Evolutionary conservation across 1,284 basidiomycete species (phyloP).

Genomic region (Moniliophthora roreri): DNA sequence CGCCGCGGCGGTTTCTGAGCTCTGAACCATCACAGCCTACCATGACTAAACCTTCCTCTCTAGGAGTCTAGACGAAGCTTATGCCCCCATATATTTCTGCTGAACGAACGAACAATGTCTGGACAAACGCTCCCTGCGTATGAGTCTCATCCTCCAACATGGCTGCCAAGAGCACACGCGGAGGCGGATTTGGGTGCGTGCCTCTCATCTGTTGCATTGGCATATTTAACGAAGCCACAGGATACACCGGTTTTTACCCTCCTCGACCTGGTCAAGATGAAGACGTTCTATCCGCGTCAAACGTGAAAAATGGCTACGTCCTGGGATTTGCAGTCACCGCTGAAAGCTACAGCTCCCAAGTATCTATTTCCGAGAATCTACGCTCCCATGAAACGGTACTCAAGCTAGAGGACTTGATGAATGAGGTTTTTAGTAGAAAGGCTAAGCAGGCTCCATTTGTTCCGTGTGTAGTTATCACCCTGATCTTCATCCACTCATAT

Average conservation of each 20-base stretch:
- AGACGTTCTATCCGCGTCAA: conserved; percentile 75
- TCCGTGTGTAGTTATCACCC: conserved; percentile 48
- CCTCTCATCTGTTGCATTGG: conserved; percentile 9
- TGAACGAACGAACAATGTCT: conserved; percentile 36
- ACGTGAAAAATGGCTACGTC: conserved; percentile 79
- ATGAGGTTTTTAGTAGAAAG: conserved; percentile 72
- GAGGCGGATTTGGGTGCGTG: conserved; percentile 65
- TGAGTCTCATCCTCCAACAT: conserved; percentile 66
- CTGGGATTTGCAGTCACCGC: conserved; percentile 63
- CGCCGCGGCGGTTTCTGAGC: no score
- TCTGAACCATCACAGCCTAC: not conserved
- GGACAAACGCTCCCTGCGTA: conserved; percentile 51
- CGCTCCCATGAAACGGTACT: conserved; percentile 54
- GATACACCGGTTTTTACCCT: conserved; percentile 86
- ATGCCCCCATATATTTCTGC: conserved; percentile 40
- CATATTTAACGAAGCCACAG: conserved; percentile 35
- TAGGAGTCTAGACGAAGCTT: not conserved
- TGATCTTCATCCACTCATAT: conserved; percentile 5
- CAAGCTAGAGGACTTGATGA: conserved; percentile 78
- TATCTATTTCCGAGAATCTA: conserved; percentile 50
- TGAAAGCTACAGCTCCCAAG: conserved; percentile 64
- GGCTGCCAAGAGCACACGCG: conserved; percentile 66
- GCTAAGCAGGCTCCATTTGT: conserved; percentile 54
- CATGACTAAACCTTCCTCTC: no score
- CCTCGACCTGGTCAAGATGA: conserved; percentile 84